Evolutionary conservation across 257 asterid species (phyloP), one percentile per base, ranked within the genome.

Genomic region (Forsythia viridissima): DNA sequence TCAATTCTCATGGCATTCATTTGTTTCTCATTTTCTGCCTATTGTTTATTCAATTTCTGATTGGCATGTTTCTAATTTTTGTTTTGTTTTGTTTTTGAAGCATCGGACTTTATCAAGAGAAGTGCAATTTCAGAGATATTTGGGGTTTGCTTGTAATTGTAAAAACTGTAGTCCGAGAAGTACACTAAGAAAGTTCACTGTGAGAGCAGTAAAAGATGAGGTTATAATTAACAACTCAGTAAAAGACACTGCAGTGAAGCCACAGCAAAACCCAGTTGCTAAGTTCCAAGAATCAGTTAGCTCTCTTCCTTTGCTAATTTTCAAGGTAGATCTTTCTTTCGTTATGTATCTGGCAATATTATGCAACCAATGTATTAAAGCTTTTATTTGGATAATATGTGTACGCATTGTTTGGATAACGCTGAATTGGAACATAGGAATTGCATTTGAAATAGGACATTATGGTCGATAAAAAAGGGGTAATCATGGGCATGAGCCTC

Each of bases 301-400:
- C 79, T 86, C 92, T 75, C 80, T 84, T 34, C 95, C 99, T 65
- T 85, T 92, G 61, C 43, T 86, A 75, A 73, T 77, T 73, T 84
- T 79, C 83, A 80, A 89, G 87, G 98, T 94, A 86, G 66, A 57
- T 52, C 66, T 63, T 51, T 70, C 42, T 34, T 72, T 34, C 40
- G 34, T 34, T 61, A 7, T 59, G 71, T 48, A 72, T 77, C 67
- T 20, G 34, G 36, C 1, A 9, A 4, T 66, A 12, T 18, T 44
- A 0, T 38, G n/a, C 1, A 2, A 46, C 20, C 39, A 66, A 43
- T 16, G 0, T 75, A 6, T 61, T 44, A 77, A 39, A 6, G 11
- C 30, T 5, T 76, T 42, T 55, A 10, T 40, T 72, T 59, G 34
- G 30, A 20, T 55, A 59, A 20, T 59, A 2, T 59, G 34, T 59